A percentile compares a stretch with the other conserved stretches of the same genome.
Conservation (phyloP, 495 filamentous ascomycete genomes). For the Aspergillus sclerotioniger region DNA sequence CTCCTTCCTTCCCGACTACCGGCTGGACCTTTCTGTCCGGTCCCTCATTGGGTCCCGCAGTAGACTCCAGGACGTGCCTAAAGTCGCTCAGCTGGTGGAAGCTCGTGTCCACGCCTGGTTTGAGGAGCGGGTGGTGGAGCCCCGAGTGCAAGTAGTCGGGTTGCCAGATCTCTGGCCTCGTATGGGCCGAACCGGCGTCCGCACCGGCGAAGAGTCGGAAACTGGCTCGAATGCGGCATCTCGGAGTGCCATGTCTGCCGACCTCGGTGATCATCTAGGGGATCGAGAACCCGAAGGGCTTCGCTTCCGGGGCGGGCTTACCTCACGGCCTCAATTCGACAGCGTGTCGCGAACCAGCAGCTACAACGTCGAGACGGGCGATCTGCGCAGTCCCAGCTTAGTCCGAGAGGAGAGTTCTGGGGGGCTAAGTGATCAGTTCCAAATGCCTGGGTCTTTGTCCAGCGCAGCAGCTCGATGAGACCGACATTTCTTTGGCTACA, state of each 20-base stretch:
- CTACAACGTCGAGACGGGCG: slow-evolving; percentile 39
- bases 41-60: slow-evolving; percentile 89
- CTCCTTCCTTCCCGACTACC: slow-evolving; percentile 92
- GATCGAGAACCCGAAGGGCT: slow-evolving; percentile 34
- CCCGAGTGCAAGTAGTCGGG: slow-evolving; percentile 91
- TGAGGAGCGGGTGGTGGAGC: slow-evolving; percentile 93
- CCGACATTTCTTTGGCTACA: slow-evolving; percentile 1
- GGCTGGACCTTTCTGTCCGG: slow-evolving; percentile 86
- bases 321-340: slow-evolving; percentile 33
- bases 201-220: slow-evolving; percentile 45
- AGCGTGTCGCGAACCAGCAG: slow-evolving; percentile 37
- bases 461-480: not conserved
- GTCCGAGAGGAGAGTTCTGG: slow-evolving; percentile 33
- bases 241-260: slow-evolving; percentile 33
- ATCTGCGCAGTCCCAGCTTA: slow-evolving; percentile 37
- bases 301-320: slow-evolving; percentile 34
- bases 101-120: slow-evolving; percentile 92
- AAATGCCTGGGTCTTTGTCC: slow-evolving; percentile 26
- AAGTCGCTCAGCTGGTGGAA: slow-evolving; percentile 94
- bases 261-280: slow-evolving; percentile 25
- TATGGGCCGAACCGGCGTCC: slow-evolving; percentile 52
- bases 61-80: slow-evolving; percentile 91
- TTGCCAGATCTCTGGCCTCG: slow-evolving; percentile 92
- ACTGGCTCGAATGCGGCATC: slow-evolving; percentile 40
- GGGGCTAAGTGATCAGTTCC: slow-evolving; percentile 32